Conservation (phyloP, 2,329 filamentous ascomycete genomes). For the Kalmusia sp. region DNA sequence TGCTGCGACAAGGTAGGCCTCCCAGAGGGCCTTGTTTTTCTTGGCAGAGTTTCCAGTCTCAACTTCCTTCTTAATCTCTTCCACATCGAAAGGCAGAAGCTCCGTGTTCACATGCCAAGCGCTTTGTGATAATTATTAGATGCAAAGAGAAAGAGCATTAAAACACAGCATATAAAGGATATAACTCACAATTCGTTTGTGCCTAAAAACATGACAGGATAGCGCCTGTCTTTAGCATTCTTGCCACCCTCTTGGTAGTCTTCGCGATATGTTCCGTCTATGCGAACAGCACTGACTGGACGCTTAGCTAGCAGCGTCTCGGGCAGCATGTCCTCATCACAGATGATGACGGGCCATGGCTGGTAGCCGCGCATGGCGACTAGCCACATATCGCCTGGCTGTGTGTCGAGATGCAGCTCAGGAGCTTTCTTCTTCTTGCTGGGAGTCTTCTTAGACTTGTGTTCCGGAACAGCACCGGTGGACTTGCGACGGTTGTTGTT, state of each 20-base stretch:
- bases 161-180: too few species aligned
- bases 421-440: slow-evolving; percentile 80
- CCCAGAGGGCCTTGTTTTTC: slow-evolving; percentile 78
- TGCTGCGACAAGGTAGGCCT: slow-evolving; percentile 80
- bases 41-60: slow-evolving; percentile 80
- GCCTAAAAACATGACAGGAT: slow-evolving; percentile 91
- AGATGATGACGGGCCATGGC: slow-evolving; percentile 92
- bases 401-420: slow-evolving; percentile 72
- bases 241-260: slow-evolving; percentile 89
- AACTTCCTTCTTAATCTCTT: slow-evolving; percentile 75
- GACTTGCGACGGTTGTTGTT: slow-evolving; percentile 72
- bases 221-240: slow-evolving; percentile 83
- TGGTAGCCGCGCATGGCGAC: slow-evolving; percentile 95
- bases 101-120: slow-evolving; percentile 90
- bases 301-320: slow-evolving; percentile 76
- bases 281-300: slow-evolving; percentile 81
- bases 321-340: slow-evolving; percentile 93
- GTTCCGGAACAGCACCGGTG: slow-evolving; percentile 60
- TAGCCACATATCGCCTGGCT: slow-evolving; percentile 91
- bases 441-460: slow-evolving; percentile 72
- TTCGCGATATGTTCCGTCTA: slow-evolving; percentile 86
- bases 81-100: slow-evolving; percentile 77
- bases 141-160: too few species aligned
- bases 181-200: slow-evolving; percentile 99
- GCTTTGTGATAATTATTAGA: slow-evolving; percentile 57